These are phyloP conservation scores for Lasiodiplodia hormozganensis DNA, from an alignment of 2,329 filamentous ascomycete genomes.

Conservation along the genomic window DNA sequence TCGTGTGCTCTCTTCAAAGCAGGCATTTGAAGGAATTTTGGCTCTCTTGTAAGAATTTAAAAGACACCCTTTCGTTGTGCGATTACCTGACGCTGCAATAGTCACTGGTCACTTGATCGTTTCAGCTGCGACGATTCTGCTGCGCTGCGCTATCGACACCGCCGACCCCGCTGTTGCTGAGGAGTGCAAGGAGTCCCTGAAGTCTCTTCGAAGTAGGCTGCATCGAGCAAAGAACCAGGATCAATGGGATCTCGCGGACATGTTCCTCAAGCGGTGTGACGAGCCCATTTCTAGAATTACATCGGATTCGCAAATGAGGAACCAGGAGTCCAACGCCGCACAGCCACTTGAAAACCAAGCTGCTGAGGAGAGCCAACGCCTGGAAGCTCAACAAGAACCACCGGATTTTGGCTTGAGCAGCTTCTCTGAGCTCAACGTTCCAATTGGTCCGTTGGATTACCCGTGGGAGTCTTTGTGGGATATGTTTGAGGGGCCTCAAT, in stretches of 20 bases:
- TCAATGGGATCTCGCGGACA: conserved; percentile 26
- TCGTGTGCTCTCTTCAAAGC: conserved; percentile 55
- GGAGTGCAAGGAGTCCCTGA: conserved; percentile 4
- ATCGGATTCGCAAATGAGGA: too few species aligned
- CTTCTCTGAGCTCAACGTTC: not conserved
- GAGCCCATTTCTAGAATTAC: conserved; percentile 21
- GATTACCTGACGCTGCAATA: conserved; percentile 37
- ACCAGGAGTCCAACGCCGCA: not conserved
- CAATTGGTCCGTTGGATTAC: conserved; percentile 14
- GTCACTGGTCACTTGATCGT: conserved; percentile 60
- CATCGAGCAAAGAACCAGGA: conserved; percentile 9
- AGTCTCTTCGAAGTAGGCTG: conserved; percentile 1
- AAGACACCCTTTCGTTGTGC: not conserved
- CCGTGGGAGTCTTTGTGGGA: conserved; percentile 24
- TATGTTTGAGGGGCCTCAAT: not conserved
- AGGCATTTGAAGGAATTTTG: conserved; percentile 61
- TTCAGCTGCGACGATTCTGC: conserved; percentile 60
- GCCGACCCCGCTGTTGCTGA: conserved; percentile 43
- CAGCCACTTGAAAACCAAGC: not conserved
- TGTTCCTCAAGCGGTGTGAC: conserved; percentile 26
- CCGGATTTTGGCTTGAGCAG: not conserved
- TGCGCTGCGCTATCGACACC: conserved; percentile 60
- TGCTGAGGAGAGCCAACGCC: not conserved
- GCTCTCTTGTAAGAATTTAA: conserved; percentile 44
- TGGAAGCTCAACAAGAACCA: not conserved